These are phyloP conservation scores for Leccinum longicurvipes DNA, from an alignment of 768 basidiomycete species.

Conservation along the genomic window DNA sequence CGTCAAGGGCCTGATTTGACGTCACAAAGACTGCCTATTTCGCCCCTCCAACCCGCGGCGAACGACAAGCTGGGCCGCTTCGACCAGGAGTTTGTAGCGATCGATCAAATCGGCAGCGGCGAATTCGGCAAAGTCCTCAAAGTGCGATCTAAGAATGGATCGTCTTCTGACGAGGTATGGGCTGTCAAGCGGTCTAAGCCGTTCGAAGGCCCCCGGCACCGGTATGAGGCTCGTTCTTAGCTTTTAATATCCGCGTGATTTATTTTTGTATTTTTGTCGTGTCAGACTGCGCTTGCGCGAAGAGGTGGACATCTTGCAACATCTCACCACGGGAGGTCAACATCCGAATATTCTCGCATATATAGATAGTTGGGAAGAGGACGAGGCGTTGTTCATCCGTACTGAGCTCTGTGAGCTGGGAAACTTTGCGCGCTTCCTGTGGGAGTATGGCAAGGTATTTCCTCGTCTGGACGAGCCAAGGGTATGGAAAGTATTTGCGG, in stretches of 20 bases:
- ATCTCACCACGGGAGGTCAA: slow-evolving; percentile 46
- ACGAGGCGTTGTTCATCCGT: slow-evolving; percentile 82
- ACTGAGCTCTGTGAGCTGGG: slow-evolving; percentile 94
- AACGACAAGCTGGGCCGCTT: slow-evolving; percentile 65
- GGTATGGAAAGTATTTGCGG: slow-evolving; percentile 94
- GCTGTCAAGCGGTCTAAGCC: slow-evolving; percentile 95
- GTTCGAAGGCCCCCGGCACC: slow-evolving; percentile 87
- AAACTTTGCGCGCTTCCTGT: slow-evolving; percentile 86
- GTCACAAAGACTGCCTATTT: slow-evolving; percentile 23
- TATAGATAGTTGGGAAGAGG: slow-evolving; percentile 95
- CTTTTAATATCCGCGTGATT: slow-evolving; percentile 13
- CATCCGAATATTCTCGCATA: slow-evolving; percentile 87
- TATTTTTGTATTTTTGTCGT: slow-evolving; percentile 20
- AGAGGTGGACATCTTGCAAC: slow-evolving; percentile 89
- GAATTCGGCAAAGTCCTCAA: slow-evolving; percentile 94
- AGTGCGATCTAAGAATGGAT: slow-evolving; percentile 62
- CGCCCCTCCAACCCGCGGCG: slow-evolving; percentile 31
- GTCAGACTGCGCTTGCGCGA: slow-evolving; percentile 80
- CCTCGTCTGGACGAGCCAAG: slow-evolving; percentile 86
- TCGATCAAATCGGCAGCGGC: slow-evolving; percentile 83
- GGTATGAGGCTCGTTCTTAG: slow-evolving; percentile 47
- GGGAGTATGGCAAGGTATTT: slow-evolving; percentile 83
- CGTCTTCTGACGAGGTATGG: slow-evolving; percentile 49
- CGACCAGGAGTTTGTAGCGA: slow-evolving; percentile 74
- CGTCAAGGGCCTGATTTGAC: slow-evolving; percentile 27